Conservation (phyloP, 2,329 filamentous ascomycete species). For the Magnaporthiopsis incrustans region DNA sequence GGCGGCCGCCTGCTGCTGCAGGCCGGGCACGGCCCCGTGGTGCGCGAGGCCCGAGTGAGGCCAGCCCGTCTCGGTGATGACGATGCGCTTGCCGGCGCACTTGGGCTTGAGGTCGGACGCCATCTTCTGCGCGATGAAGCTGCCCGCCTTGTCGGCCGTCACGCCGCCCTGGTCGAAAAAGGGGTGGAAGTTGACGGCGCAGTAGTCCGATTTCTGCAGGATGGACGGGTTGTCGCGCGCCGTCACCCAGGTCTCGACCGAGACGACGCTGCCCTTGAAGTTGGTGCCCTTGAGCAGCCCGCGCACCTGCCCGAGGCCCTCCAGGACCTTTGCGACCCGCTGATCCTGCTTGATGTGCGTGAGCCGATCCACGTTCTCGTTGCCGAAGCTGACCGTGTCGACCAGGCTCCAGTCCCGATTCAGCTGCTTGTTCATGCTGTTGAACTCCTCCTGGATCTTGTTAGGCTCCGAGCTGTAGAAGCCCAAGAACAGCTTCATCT, state of each 20-base stretch:
- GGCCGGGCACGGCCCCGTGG: constrained; percentile 55
- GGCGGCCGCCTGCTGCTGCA: constrained; percentile 58
- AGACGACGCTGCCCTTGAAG: constrained; percentile 57
- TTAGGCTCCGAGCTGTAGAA: constrained; percentile 52
- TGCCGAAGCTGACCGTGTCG: constrained; percentile 68
- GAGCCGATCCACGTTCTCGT: constrained; percentile 55
- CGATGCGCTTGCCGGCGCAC: constrained; percentile 43
- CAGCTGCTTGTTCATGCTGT: constrained; percentile 51
- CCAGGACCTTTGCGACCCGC: constrained; percentile 36
- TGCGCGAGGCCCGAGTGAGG: constrained; percentile 42
- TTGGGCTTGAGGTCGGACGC: background rate
- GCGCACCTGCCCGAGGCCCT: constrained; percentile 50
- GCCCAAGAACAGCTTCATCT: constrained; percentile 66
- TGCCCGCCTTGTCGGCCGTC: constrained; percentile 52
- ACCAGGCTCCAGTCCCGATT: constrained; percentile 59
- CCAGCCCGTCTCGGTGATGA: constrained; percentile 83
- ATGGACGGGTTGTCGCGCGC: constrained; percentile 59
- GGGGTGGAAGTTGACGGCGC: constrained; percentile 73
- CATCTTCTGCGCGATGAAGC: constrained; percentile 46
- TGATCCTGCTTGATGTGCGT: constrained; percentile 31
- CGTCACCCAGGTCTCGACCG: constrained; percentile 70
- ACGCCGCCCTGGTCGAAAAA: constrained; percentile 65
- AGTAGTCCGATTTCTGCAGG: constrained; percentile 68
- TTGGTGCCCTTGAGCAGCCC: constrained; percentile 37
- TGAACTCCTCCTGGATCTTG: constrained; percentile 47